These are phyloP conservation scores for Artemisia princeps DNA, from an alignment of 140 eudicot genomes.

Conservation along the genomic window DNA sequence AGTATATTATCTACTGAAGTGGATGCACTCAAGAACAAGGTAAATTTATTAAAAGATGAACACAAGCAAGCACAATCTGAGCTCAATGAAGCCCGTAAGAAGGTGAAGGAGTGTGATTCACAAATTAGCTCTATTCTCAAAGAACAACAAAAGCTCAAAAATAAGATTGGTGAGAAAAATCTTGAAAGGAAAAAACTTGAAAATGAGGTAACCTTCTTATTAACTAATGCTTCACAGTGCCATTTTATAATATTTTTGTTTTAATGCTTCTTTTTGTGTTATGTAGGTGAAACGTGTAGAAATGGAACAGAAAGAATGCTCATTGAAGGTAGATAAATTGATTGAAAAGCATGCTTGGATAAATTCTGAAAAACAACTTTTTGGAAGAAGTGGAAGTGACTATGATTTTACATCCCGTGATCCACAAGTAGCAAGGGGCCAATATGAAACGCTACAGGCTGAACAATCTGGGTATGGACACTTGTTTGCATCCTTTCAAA, in stretches of 20 bases:
- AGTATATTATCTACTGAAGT: slow-evolving; percentile 47
- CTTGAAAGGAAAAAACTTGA: slow-evolving; percentile 84
- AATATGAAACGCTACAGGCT: slow-evolving; percentile 67
- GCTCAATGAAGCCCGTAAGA: slow-evolving; percentile 59
- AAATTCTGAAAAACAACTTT: slow-evolving; percentile 84
- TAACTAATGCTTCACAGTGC: background rate
- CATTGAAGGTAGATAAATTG: slow-evolving; percentile 68
- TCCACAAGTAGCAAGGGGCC: slow-evolving; percentile 57
- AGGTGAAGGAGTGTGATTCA: slow-evolving; percentile 80
- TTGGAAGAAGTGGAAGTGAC: slow-evolving; percentile 88
- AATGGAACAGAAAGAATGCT: slow-evolving; percentile 80
- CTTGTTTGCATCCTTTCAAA: slow-evolving; percentile 1
- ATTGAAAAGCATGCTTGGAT: slow-evolving; percentile 90
- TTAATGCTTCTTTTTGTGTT: background rate
- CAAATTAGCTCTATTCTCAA: slow-evolving; percentile 62
- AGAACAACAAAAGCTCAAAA: slow-evolving; percentile 67
- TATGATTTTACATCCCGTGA: slow-evolving; percentile 81
- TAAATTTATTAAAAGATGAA: slow-evolving; percentile 37
- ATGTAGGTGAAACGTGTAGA: slow-evolving; percentile 91
- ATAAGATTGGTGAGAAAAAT: slow-evolving; percentile 54
- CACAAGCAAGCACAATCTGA: slow-evolving; percentile 63
- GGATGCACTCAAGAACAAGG: slow-evolving; percentile 63
- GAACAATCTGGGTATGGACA: slow-evolving; percentile 77
- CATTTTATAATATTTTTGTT: background rate
- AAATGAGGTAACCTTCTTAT: slow-evolving; percentile 58